These are phyloP conservation scores for Mortierella sp. DNA, from an alignment of 371 early-diverging fungal genomes.

Conservation along the genomic window DNA sequence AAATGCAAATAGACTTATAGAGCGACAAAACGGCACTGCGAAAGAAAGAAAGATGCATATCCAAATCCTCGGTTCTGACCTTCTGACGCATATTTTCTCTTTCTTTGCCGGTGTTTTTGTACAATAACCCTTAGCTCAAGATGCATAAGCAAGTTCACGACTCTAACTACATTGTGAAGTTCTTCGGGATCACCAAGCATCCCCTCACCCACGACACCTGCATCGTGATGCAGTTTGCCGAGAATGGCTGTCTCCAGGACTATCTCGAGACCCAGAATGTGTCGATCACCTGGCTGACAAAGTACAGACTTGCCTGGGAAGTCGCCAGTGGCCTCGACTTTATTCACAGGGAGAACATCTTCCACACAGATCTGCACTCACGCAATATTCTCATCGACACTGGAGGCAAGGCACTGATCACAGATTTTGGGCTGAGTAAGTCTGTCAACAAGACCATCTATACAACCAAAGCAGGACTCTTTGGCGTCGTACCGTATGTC, in stretches of 20 bases:
- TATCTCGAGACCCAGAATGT: conserved; percentile 50
- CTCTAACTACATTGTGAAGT: conserved; percentile 54
- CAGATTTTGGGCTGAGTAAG: conserved; percentile 52
- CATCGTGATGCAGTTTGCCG: conserved; percentile 56
- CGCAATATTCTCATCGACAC: conserved; percentile 90
- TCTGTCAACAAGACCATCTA: conserved; percentile 55
- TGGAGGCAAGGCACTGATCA: conserved; percentile 47
- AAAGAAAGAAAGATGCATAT: neutral
- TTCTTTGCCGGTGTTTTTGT: too few relatives aligned
- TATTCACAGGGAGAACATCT: conserved; percentile 87
- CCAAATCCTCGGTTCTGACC: too few relatives aligned
- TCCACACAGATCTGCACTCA: conserved; percentile 96
- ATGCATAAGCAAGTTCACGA: conserved; percentile 55
- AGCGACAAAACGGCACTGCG: too few relatives aligned
- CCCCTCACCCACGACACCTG: conserved; percentile 54
- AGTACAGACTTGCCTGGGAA: conserved; percentile 52
- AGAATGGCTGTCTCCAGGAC: conserved; percentile 55
- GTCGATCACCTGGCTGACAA: conserved; percentile 51
- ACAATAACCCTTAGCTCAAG: conserved; percentile 35
- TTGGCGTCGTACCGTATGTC: conserved; percentile 65
- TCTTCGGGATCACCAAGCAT: conserved; percentile 53
- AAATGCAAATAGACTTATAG: too few relatives aligned
- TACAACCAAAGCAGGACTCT: conserved; percentile 52
- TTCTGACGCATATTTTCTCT: too few relatives aligned
- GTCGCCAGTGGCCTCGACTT: conserved; percentile 50